A percentile compares a stretch with the other conserved stretches of the same genome.
phyloP scores from a whole-genome alignment of 208 protist genomes.

The Wallacemonas sp. region DNA sequence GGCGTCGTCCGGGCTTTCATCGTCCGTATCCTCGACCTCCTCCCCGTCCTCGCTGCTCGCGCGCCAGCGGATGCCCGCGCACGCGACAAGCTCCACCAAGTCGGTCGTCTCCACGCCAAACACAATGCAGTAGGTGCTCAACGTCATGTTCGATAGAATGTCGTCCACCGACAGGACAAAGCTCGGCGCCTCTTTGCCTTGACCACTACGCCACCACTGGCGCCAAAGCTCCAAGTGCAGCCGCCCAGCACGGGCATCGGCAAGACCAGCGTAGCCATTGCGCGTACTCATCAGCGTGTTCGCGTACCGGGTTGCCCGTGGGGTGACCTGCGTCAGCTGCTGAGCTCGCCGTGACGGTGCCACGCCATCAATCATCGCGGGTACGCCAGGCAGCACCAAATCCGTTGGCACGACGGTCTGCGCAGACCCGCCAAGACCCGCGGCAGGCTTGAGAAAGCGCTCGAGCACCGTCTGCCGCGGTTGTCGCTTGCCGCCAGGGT shows the following conservation, averaged over 20 bases:
- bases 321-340: constrained; percentile 20
- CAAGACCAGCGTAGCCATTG: constrained; percentile 68
- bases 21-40: background rate
- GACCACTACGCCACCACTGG: constrained; percentile 39
- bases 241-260: constrained; percentile 47
- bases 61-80: background rate
- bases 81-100: constrained; percentile 30
- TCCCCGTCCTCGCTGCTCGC: background rate
- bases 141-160: constrained; percentile 64
- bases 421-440: background rate
- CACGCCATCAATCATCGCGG: constrained; percentile 30
- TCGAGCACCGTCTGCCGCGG: constrained; percentile 7
- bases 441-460: constrained; percentile 2
- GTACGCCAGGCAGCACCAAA: constrained; percentile 44
- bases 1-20: background rate
- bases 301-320: constrained; percentile 20
- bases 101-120: constrained; percentile 65
- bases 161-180: constrained; percentile 26
- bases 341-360: constrained; percentile 21
- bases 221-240: constrained; percentile 84
- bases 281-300: constrained; percentile 55
- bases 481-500: constrained; percentile 5
- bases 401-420: constrained; percentile 7
- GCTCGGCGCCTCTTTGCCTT: background rate
- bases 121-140: constrained; percentile 84